phyloP scores from a whole-genome alignment of 257 asterid genomes.

The Osmanthus fragrans region DNA sequence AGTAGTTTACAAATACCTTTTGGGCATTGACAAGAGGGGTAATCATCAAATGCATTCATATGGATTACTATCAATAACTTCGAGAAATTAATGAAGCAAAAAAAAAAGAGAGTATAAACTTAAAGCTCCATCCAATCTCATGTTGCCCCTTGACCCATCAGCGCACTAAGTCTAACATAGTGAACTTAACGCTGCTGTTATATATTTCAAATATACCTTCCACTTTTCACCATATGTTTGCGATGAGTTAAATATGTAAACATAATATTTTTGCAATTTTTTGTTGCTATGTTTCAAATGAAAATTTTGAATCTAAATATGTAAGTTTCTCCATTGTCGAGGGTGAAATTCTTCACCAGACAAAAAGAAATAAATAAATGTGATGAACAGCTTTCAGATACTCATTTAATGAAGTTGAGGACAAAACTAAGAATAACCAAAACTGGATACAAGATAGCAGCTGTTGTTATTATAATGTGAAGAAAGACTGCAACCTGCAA shows the following conservation, averaged over 20 bases:
- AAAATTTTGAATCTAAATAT: not conserved
- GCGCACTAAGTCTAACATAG: not conserved
- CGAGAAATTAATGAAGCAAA: not conserved
- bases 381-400: conserved; percentile 3
- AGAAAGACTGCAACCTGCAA: conserved; percentile 73
- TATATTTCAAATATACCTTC: not conserved
- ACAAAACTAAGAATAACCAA: conserved; percentile 83
- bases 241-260: not conserved
- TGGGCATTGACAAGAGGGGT: not conserved
- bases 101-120: not conserved
- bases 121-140: not conserved
- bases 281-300: not conserved
- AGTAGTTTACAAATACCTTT: not conserved
- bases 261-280: not conserved
- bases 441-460: conserved; percentile 74
- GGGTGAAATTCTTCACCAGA: not conserved
- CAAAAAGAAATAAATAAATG: not conserved
- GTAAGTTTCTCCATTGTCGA: not conserved
- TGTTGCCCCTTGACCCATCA: not conserved
- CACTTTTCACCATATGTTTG: not conserved
- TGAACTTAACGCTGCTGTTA: not conserved
- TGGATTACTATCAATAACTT: not conserved
- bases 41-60: not conserved
- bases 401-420: conserved; percentile 18
- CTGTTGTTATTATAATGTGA: conserved; percentile 65